Percentiles rank a stretch among this genome's conserved stretches.
Evolutionary conservation across 2,329 filamentous ascomycete genomes (phyloP).

Genomic region (Epicoccum nigrum): DNA sequence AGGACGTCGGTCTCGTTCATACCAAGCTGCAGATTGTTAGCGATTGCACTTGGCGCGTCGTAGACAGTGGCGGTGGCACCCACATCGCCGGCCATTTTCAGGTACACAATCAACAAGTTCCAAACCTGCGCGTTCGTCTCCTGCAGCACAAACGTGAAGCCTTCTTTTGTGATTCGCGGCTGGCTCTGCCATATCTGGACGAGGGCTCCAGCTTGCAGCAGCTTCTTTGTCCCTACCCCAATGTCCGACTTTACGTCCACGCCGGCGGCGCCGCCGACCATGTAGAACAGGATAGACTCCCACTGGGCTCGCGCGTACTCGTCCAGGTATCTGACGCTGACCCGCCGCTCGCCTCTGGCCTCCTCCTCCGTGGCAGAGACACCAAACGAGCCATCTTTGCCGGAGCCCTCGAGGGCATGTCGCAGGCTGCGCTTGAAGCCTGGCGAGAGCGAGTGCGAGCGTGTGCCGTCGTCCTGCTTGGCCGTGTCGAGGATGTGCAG

Average conservation of each 20-base stretch:
- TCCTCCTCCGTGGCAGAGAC: conserved; percentile 72
- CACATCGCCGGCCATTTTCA: conserved; percentile 77
- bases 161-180: conserved; percentile 84
- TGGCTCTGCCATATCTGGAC: conserved; percentile 66
- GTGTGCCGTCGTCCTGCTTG: conserved; percentile 63
- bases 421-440: conserved; percentile 86
- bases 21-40: conserved; percentile 55
- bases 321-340: conserved; percentile 78
- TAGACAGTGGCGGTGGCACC: conserved; percentile 1
- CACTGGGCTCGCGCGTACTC: conserved; percentile 86
- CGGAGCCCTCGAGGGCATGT: conserved; percentile 85
- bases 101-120: conserved; percentile 91
- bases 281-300: conserved; percentile 95
- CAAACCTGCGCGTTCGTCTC: conserved; percentile 97
- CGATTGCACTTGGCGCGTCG: not conserved
- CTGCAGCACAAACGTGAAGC: conserved; percentile 93
- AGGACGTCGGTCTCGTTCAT: conserved; percentile 94
- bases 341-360: conserved; percentile 66
- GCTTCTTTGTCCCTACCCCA: conserved; percentile 73
- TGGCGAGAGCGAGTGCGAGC: conserved; percentile 76
- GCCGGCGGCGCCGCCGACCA: conserved; percentile 76
- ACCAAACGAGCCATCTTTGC: conserved; percentile 86
- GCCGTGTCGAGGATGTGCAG: conserved; percentile 79
- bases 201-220: conserved; percentile 80
- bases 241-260: conserved; percentile 52